phyloP scores from a whole-genome alignment of 23 red algal genomes.

The Gracilaria vermiculophylla region DNA sequence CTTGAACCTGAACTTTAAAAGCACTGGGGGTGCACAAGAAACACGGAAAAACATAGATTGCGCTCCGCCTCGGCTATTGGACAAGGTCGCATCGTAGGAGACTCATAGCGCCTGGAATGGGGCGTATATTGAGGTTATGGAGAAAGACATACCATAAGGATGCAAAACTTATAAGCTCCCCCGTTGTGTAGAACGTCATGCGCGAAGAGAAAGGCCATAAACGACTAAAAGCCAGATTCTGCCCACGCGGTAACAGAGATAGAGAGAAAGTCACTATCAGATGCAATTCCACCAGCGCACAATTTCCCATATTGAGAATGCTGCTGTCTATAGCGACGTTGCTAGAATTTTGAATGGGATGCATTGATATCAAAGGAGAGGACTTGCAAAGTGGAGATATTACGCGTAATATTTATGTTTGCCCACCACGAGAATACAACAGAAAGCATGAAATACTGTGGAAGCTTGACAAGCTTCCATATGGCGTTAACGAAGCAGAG shows the following conservation, averaged over 20 bases:
- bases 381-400: slow-evolving; percentile 19
- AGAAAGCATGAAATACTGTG: neutral
- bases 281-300: slow-evolving; percentile 11
- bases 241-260: slow-evolving; percentile 50
- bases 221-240: slow-evolving; percentile 35
- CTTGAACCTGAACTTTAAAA: neutral
- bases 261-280: slow-evolving; percentile 26
- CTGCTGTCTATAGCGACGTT: neutral
- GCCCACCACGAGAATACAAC: slow-evolving; percentile 18
- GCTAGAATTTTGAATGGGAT: neutral
- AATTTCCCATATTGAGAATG: neutral
- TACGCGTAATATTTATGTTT: neutral
- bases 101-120: neutral
- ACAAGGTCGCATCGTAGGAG: slow-evolving; percentile 18
- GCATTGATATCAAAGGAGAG: slow-evolving; percentile 20
- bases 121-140: neutral
- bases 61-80: neutral
- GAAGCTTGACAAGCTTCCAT: slow-evolving; percentile 34
- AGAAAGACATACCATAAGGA: neutral
- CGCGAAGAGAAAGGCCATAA: slow-evolving; percentile 36
- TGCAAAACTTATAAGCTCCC: neutral
- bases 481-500: slow-evolving; percentile 24
- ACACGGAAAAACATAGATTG: neutral
- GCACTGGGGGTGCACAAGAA: slow-evolving; percentile 1
- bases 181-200: slow-evolving; percentile 50